phyloP scores from a whole-genome alignment of 345 rosid genomes.

The Lagerstroemia speciosa region DNA sequence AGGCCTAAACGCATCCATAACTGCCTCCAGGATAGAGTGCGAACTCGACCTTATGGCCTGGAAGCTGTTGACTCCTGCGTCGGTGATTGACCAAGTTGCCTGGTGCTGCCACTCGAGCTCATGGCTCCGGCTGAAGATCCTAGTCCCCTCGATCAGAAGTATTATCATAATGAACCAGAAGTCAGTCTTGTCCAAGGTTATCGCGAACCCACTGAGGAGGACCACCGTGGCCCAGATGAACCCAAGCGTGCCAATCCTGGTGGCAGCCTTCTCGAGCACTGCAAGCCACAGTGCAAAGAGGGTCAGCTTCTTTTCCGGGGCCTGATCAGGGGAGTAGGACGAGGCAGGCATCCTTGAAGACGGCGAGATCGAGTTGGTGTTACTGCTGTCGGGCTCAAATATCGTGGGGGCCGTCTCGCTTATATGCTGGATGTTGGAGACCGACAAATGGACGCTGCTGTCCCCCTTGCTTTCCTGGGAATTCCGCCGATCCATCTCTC shows the following conservation, averaged over 20 bases:
- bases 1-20: slow-evolving; percentile 19
- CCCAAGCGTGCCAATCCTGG: slow-evolving; percentile 73
- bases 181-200: slow-evolving; percentile 65
- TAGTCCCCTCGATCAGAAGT: slow-evolving; percentile 69
- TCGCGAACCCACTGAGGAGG: slow-evolving; percentile 84
- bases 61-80: slow-evolving; percentile 65
- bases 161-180: slow-evolving; percentile 80
- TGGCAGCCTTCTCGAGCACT: slow-evolving; percentile 72
- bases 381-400: slow-evolving; percentile 45
- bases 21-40: slow-evolving; percentile 17
- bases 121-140: slow-evolving; percentile 83
- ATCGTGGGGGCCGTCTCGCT: slow-evolving; percentile 36
- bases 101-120: slow-evolving; percentile 97
- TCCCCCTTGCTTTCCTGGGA: slow-evolving; percentile 37
- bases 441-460: slow-evolving; percentile 38
- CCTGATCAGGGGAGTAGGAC: slow-evolving; percentile 13
- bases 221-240: slow-evolving; percentile 97
- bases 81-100: slow-evolving; percentile 71
- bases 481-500: too few species aligned
- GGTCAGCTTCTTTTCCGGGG: slow-evolving; percentile 76
- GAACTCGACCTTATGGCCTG: slow-evolving; percentile 47
- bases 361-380: too few species aligned
- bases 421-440: slow-evolving; percentile 32
- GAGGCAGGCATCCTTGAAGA: slow-evolving; percentile 4
- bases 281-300: slow-evolving; percentile 81